Evolutionary conservation across 352 stramenopile species (phyloP).

Genomic region (Globisporangium cystogenes): DNA sequence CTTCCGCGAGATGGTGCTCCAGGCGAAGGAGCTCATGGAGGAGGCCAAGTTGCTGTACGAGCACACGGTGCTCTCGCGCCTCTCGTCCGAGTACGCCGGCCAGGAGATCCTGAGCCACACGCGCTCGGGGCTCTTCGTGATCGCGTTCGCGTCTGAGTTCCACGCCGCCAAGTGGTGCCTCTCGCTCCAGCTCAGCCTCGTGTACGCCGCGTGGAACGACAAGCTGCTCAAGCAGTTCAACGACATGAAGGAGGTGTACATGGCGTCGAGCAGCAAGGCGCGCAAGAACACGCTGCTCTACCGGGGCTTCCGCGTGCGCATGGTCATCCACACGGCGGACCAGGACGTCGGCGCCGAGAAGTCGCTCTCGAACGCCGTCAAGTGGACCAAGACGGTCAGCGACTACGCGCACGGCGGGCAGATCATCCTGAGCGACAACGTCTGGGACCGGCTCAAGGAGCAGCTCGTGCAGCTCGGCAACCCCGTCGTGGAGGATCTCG

Average conservation of each 20-base stretch:
- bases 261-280: conserved; percentile 42
- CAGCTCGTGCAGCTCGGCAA: conserved; percentile 86
- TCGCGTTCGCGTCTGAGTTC: conserved; percentile 82
- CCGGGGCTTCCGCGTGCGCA: conserved; percentile 77
- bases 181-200: conserved; percentile 75
- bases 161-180: conserved; percentile 86
- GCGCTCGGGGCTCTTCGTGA: conserved; percentile 72
- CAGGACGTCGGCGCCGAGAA: conserved; percentile 44
- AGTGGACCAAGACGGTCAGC: conserved; percentile 83
- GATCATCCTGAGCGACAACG: conserved; percentile 79
- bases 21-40: conserved; percentile 83
- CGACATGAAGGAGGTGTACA: conserved; percentile 73
- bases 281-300: conserved; percentile 80
- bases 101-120: conserved; percentile 78
- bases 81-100: conserved; percentile 77
- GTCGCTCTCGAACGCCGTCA: conserved; percentile 65
- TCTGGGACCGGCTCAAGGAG: conserved; percentile 84
- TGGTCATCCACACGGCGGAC: conserved; percentile 81
- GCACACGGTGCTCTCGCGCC: conserved; percentile 78
- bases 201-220: conserved; percentile 85
- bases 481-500: conserved; percentile 82
- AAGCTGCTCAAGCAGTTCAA: conserved; percentile 82
- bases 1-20: conserved; percentile 69
- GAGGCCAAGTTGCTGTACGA: conserved; percentile 84
- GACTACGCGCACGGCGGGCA: conserved; percentile 81